Conservation (phyloP, 2,329 filamentous ascomycete genomes). For the Colletotrichum theobromicola region DNA sequence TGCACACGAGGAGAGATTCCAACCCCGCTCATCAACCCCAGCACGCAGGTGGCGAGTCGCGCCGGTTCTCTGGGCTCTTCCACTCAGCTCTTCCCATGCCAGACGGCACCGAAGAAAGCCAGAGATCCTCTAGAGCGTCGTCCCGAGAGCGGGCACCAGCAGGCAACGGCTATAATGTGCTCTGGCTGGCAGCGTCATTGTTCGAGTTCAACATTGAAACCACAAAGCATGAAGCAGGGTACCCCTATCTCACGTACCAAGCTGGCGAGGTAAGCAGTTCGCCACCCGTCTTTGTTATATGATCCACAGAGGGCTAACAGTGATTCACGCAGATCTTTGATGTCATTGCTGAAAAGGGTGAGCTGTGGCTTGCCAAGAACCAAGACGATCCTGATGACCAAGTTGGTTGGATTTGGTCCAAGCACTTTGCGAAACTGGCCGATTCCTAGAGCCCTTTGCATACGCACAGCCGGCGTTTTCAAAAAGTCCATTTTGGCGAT, state of each 20-base stretch:
- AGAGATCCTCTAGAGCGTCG: slow-evolving; percentile 62
- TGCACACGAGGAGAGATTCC: slow-evolving; percentile 56
- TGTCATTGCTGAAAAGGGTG: slow-evolving; percentile 94
- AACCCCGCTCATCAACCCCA: slow-evolving; percentile 57
- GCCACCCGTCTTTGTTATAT: not conserved
- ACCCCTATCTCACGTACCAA: slow-evolving; percentile 94
- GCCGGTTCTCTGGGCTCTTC: slow-evolving; percentile 78
- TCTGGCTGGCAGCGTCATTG: slow-evolving; percentile 91
- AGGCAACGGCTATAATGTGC: slow-evolving; percentile 68
- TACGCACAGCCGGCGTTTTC: slow-evolving; percentile 5
- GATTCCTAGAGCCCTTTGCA: slow-evolving; percentile 42
- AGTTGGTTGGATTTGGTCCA: slow-evolving; percentile 99
- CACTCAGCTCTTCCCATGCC: slow-evolving; percentile 85
- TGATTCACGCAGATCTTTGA: slow-evolving; percentile 70
- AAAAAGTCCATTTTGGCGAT: not conserved
- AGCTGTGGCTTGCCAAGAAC: slow-evolving; percentile 96
- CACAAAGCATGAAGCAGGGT: slow-evolving; percentile 89
- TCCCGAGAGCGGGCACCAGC: slow-evolving; percentile 61
- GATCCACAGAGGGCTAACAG: not conserved
- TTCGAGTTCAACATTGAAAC: slow-evolving; percentile 98
- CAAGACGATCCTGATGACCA: slow-evolving; percentile 83
- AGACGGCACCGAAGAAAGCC: slow-evolving; percentile 63
- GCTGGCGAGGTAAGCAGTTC: slow-evolving; percentile 75
- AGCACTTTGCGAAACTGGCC: slow-evolving; percentile 83
- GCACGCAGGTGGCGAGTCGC: slow-evolving; percentile 46